Evolutionary conservation across 176 grass and related monocot genomes (phyloP).

Genomic region (Ensete ventricosum): DNA sequence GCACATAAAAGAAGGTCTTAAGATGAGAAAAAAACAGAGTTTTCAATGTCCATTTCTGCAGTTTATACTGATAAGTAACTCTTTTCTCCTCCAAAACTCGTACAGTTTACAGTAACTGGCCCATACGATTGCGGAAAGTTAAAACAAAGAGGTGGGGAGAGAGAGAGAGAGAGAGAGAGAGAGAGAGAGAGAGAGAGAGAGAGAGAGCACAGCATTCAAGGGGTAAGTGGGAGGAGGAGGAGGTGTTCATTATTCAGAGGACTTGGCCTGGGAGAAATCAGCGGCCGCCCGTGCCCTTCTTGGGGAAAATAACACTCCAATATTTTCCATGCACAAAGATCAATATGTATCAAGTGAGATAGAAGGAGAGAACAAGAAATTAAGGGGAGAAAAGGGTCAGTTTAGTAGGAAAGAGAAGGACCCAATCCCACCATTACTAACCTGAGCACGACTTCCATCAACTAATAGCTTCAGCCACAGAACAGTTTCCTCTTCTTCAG

Average conservation of each 20-base stretch:
- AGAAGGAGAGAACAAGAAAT: conserved; percentile 1
- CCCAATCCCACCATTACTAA: background rate
- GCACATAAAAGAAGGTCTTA: background rate
- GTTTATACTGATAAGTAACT: background rate
- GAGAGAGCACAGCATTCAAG: background rate
- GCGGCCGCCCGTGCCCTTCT: conserved; percentile 62
- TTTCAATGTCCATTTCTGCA: background rate
- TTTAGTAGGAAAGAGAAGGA: background rate
- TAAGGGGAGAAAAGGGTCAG: too few relatives aligned
- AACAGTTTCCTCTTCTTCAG: too few relatives aligned
- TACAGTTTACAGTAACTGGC: background rate
- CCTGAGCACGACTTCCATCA: too few relatives aligned
- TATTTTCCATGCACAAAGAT: background rate
- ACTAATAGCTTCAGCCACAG: too few relatives aligned
- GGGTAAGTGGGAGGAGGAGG: background rate
- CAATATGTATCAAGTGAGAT: background rate
- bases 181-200: background rate
- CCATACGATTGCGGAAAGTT: background rate
- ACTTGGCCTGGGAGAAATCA: conserved; percentile 67
- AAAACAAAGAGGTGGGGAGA: background rate
- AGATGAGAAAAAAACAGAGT: background rate
- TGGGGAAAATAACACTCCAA: conserved; percentile 25
- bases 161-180: background rate
- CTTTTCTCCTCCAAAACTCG: background rate
- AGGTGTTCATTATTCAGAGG: conserved; percentile 26